Evolutionary conservation across 202 grass and related monocot species (phyloP).

Genomic region (Schoenoplectus triqueter): DNA sequence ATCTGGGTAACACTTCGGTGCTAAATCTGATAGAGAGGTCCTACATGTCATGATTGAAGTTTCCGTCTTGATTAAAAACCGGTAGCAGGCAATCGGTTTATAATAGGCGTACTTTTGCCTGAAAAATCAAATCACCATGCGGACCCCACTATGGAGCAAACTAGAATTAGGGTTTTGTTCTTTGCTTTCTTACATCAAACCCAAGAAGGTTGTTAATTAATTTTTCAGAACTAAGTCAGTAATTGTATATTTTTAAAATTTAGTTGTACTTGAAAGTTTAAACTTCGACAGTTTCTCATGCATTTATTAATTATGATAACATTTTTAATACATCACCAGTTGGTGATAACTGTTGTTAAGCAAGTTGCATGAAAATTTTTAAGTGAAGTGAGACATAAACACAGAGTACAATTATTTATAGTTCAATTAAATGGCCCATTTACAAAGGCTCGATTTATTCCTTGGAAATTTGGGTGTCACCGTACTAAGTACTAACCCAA

Average conservation of each 20-base stretch:
- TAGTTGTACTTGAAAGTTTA: constrained; percentile 22
- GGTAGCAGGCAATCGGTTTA: background rate
- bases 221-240: background rate
- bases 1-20: background rate
- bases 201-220: constrained; percentile 7
- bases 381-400: background rate
- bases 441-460: background rate
- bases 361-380: constrained; percentile 18
- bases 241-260: background rate
- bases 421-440: constrained; percentile 8
- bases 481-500: background rate
- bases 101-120: constrained; percentile 5
- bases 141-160: background rate
- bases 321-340: background rate
- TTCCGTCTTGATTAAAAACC: background rate
- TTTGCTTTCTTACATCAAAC: constrained; percentile 13
- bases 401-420: background rate
- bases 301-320: background rate
- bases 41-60: background rate
- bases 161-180: constrained; percentile 33
- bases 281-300: background rate
- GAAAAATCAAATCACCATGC: constrained; percentile 32
- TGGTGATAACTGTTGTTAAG: constrained; percentile 5
- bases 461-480: background rate
- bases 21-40: background rate